These are phyloP conservation scores for Phaeomoniella chlamydospora DNA, from an alignment of 2,329 filamentous ascomycete species.

Conservation along the genomic window DNA sequence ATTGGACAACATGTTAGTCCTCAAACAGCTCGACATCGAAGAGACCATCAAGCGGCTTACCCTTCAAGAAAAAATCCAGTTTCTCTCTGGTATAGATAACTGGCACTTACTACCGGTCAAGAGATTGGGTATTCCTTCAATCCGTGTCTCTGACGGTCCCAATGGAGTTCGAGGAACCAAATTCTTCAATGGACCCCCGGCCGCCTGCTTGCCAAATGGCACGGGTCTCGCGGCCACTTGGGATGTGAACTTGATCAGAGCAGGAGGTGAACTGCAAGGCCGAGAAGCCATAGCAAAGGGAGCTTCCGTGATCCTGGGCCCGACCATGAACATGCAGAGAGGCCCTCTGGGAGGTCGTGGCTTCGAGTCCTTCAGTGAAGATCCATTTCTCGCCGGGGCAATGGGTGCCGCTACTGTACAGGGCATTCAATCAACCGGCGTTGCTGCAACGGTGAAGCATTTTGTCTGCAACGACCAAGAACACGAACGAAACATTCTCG, in stretches of 20 bases:
- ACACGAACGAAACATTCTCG: constrained; percentile 26
- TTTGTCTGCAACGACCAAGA: constrained; percentile 33
- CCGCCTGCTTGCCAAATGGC: constrained; percentile 21
- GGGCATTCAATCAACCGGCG: constrained; percentile 57
- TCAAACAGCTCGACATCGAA: neutral
- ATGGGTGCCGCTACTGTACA: constrained; percentile 58
- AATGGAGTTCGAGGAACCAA: constrained; percentile 56
- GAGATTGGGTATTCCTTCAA: constrained; percentile 46
- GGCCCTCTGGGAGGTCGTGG: constrained; percentile 73
- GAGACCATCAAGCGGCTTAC: neutral
- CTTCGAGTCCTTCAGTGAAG: constrained; percentile 78
- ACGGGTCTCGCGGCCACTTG: constrained; percentile 67
- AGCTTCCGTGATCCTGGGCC: constrained; percentile 58
- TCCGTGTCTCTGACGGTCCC: constrained; percentile 56
- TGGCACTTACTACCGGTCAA: constrained; percentile 55
- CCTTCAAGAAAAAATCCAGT: constrained; percentile 31
- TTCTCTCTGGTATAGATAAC: constrained; percentile 50
- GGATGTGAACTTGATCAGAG: constrained; percentile 55
- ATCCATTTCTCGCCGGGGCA: constrained; percentile 62
- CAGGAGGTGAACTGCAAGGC: constrained; percentile 57
- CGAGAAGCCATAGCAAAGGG: constrained; percentile 60
- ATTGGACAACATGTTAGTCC: neutral
- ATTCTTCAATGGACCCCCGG: constrained; percentile 50
- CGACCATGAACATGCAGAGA: constrained; percentile 69
- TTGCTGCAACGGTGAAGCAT: constrained; percentile 66